Base-by-base conservation (phyloP, 2,329 filamentous ascomycete species). In the Fusarium mangiferae region DNA sequence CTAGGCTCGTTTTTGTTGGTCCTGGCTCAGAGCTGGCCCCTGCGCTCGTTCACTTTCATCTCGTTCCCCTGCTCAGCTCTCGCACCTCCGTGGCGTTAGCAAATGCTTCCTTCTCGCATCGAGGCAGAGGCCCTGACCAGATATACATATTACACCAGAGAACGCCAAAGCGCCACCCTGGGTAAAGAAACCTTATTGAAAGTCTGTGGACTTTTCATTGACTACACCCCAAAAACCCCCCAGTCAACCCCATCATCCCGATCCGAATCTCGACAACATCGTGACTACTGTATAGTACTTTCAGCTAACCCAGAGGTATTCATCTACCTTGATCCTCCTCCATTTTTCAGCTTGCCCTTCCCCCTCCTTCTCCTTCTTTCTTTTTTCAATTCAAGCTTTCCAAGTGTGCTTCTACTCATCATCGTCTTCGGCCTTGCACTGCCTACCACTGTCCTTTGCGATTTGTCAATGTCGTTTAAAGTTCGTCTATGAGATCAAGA, bases 171-270 rank as follows among this genome's bases (percentile, higher is more conserved):
- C 56, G 75, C 75, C 74, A 74, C 68, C 48, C 66, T 74, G 74
- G 61, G 70, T 39, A 69, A 44, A 62, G 66, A 77, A 78, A 78
- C 76, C 75, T 78, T 78, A 78, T 78, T 77, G 74, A 75, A 66
- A 71, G 62, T 63, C 59, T 68, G 59, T 72, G 67, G 71, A 58
- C 66, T 73, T 66, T 67, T 66, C 62, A 74, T 78, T 66, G 75
- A 78, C 68, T 55, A 77, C 66, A 75, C 62, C 64, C 74, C 70
- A 66, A 73, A 55, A 57, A 33, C 33, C 62, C 62, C 65, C 65
- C 70, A 66, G 68, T 71, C 57, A 64, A 75, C 58, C 62, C 68
- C 61, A 67, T 74, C 68, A 74, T 75, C 62, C 74, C 70, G 61
- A 71, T 74, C 72, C 66, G 67, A 73, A 72, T 63, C 54, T 73